phyloP scores from a whole-genome alignment of 257 asterid genomes.

The Solanum bulbocastanum region DNA sequence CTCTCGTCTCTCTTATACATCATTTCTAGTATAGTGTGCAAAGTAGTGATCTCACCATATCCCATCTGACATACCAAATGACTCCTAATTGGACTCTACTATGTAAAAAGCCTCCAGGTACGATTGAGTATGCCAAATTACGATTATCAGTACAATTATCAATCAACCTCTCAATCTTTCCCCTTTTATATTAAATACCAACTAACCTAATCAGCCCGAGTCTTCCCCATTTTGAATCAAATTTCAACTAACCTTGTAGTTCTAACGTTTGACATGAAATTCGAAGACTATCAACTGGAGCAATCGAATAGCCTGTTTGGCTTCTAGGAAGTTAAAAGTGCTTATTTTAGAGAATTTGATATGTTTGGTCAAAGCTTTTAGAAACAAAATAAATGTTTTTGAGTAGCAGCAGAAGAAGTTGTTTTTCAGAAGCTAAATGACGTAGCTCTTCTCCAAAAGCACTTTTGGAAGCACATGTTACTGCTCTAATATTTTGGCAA shows the following conservation, averaged over 20 bases:
- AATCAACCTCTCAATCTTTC: neutral
- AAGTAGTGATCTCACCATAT: neutral
- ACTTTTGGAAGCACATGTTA: neutral
- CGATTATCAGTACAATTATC: neutral
- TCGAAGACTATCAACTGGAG: neutral
- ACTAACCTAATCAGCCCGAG: neutral
- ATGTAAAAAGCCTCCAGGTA: neutral
- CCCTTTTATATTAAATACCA: neutral
- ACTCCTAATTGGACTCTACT: neutral
- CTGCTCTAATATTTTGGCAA: neutral
- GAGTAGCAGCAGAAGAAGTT: neutral
- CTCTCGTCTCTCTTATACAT: neutral
- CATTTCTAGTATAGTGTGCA: neutral
- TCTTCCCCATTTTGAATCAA: neutral
- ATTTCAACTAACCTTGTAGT: neutral
- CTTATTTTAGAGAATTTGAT: neutral
- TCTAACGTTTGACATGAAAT: neutral
- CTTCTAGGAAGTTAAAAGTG: neutral
- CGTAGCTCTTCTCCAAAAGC: neutral
- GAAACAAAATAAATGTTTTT: neutral
- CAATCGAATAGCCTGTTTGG: neutral
- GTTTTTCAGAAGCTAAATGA: neutral
- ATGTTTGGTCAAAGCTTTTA: neutral
- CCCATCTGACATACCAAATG: neutral
- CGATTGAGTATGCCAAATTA: neutral